These are phyloP conservation scores for Priceomyces castillae DNA, from an alignment of 805 yeast species.

Conservation along the genomic window DNA sequence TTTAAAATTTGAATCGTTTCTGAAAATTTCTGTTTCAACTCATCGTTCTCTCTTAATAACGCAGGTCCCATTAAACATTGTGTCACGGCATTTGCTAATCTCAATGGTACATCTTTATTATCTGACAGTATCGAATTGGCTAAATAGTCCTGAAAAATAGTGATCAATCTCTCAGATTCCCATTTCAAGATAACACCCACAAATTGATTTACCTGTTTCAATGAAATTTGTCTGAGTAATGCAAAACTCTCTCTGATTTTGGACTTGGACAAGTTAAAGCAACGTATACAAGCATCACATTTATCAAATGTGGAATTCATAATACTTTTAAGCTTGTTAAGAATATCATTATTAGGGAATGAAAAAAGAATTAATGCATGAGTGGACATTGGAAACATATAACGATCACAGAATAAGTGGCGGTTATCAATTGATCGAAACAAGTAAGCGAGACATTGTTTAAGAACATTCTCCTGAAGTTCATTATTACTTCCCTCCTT, in stretches of 20 bases:
- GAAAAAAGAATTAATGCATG: constrained; percentile 62
- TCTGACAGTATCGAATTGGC: neutral
- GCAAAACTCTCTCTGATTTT: constrained; percentile 51
- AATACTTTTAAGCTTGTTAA: constrained; percentile 40
- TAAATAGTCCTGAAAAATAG: neutral
- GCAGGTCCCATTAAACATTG: constrained; percentile 56
- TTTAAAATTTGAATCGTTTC: constrained; percentile 1
- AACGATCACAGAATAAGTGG: constrained; percentile 61
- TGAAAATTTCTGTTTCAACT: constrained; percentile 16
- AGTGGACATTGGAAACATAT: constrained; percentile 46
- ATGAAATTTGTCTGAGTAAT: constrained; percentile 43
- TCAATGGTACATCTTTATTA: constrained; percentile 2
- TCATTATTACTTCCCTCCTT: constrained; percentile 24
- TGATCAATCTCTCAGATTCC: constrained; percentile 24
- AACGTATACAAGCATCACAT: constrained; percentile 54
- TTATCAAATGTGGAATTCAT: constrained; percentile 38
- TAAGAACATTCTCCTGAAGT: constrained; percentile 26
- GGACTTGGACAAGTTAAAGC: constrained; percentile 54
- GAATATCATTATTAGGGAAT: constrained; percentile 48
- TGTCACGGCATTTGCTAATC: constrained; percentile 23
- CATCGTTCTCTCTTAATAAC: constrained; percentile 39
- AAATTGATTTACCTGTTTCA: constrained; percentile 28
- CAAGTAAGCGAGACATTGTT: constrained; percentile 23
- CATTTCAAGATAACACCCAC: constrained; percentile 34
- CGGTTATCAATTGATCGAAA: constrained; percentile 13